These are phyloP conservation scores for Kickxella alabastrina DNA, from an alignment of 192 early-diverging fungal genomes.

Conservation along the genomic window DNA sequence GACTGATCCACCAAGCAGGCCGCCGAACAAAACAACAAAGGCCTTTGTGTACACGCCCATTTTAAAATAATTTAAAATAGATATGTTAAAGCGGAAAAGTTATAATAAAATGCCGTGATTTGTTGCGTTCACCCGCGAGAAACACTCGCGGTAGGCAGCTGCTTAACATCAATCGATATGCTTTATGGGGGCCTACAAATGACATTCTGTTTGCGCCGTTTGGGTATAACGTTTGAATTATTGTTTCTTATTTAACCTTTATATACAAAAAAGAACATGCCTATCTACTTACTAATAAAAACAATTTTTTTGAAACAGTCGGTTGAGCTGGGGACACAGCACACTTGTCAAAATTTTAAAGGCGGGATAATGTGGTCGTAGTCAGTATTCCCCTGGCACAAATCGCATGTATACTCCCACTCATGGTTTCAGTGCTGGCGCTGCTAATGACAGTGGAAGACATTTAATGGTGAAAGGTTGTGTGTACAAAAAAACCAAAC, in stretches of 20 bases:
- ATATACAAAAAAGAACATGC: not conserved
- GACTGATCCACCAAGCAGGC: constrained; percentile 37
- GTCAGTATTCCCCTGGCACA: too few species aligned
- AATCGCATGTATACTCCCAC: not conserved
- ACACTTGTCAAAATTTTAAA: too few species aligned
- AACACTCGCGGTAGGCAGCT: too few species aligned
- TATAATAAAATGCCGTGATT: not conserved
- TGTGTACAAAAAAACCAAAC: not conserved
- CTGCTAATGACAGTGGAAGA: not conserved
- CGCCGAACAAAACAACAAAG: constrained; percentile 34
- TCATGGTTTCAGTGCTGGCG: not conserved
- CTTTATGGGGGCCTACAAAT: not conserved
- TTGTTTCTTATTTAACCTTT: too few species aligned
- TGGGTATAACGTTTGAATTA: too few species aligned
- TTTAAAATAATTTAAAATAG: constrained; percentile 3
- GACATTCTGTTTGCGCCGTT: too few species aligned
- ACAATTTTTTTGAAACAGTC: too few species aligned
- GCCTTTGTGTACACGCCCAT: constrained; percentile 44
- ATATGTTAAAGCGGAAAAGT: not conserved
- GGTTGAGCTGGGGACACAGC: too few species aligned
- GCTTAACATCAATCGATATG: not conserved
- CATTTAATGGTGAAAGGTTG: too few species aligned
- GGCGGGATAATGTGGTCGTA: too few species aligned
- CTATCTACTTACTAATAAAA: not conserved
- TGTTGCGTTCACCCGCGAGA: not conserved